Evolutionary conservation across 805 yeast genomes (phyloP).

Genomic region (Torulaspora microellipsoides): DNA sequence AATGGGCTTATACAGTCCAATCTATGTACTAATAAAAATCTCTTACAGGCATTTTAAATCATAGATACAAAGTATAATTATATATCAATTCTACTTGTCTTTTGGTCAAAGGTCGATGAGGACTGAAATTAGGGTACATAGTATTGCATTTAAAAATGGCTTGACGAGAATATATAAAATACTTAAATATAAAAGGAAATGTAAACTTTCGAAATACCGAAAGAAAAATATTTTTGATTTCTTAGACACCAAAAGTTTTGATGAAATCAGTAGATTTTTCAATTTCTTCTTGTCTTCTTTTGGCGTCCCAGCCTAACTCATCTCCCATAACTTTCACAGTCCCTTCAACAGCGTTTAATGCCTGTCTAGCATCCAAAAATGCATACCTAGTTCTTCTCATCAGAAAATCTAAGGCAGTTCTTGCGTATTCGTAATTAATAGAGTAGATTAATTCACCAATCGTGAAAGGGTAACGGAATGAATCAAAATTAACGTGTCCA

Average conservation of each 20-base stretch:
- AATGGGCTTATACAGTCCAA: too few relatives aligned
- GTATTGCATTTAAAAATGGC: too few relatives aligned
- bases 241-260: slow-evolving; percentile 52
- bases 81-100: too few relatives aligned
- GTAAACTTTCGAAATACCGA: not conserved
- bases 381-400: slow-evolving; percentile 93
- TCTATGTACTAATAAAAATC: too few relatives aligned
- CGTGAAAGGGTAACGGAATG: slow-evolving; percentile 78
- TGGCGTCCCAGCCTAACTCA: slow-evolving; percentile 68
- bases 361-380: slow-evolving; percentile 82
- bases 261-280: slow-evolving; percentile 52
- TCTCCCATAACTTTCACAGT: slow-evolving; percentile 82
- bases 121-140: too few relatives aligned
- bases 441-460: slow-evolving; percentile 86
- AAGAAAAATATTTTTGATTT: not conserved
- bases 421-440: slow-evolving; percentile 73
- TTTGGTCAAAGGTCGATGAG: too few relatives aligned
- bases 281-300: slow-evolving; percentile 49
- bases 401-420: slow-evolving; percentile 85
- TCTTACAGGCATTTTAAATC: too few relatives aligned
- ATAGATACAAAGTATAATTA: too few relatives aligned
- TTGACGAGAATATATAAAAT: too few relatives aligned
- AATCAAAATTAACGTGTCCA: slow-evolving; percentile 25
- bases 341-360: slow-evolving; percentile 72
- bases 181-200: not conserved